Base-by-base conservation (phyloP, 2,329 filamentous ascomycete species). In the Clonostachys chloroleuca region DNA sequence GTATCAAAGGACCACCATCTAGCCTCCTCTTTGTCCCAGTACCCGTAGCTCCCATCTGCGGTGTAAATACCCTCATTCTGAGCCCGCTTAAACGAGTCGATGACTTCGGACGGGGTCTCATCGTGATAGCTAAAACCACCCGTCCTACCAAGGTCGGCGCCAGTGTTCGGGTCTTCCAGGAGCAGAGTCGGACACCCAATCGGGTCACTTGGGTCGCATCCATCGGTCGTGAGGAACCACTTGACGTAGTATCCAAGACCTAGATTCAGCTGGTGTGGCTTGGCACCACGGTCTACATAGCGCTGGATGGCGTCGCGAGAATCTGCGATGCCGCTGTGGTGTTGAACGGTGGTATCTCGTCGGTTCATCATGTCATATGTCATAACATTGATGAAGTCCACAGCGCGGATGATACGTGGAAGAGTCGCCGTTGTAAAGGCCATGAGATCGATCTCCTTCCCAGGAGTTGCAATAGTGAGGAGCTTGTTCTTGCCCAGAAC, bases 1-100 rank as follows among this genome's bases (percentile, higher is more conserved):
- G 82, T 86, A 50, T 91, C 87, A 71, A 83, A 90, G 0, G 84
- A 84, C 87, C 87, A 91, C 76, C 86, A 91, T 33, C 84, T 60
- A 46, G 75, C 65, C 53, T 80, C 70, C 5, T 66, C 52, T 1
- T 59, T 49, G 57, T 91, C 87, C 73, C 79, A 87, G 64, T 80
- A 89, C 59, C 85, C 89, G 59, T 83, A 77, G 1, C 84, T 87
- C 17, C 85, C 86, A 52, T 90, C 86, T 0, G 56, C 52, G 30
- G 59, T 60, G 34, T 80, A 81, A 42, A 59, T 59, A 1, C 82
- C 83, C 12, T 75, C 52, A 1, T 64, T 55, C 43, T 71, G 59
- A 0, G 87, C 85, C 13, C 68, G 72, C n/a, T 67, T 61, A 58
- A 87, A 89, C 0, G 83, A 87, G 3, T 60, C 65, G 2, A 62